phyloP scores from a whole-genome alignment of 2,329 filamentous ascomycete species.

The Dendrostoma leiphaemia region DNA sequence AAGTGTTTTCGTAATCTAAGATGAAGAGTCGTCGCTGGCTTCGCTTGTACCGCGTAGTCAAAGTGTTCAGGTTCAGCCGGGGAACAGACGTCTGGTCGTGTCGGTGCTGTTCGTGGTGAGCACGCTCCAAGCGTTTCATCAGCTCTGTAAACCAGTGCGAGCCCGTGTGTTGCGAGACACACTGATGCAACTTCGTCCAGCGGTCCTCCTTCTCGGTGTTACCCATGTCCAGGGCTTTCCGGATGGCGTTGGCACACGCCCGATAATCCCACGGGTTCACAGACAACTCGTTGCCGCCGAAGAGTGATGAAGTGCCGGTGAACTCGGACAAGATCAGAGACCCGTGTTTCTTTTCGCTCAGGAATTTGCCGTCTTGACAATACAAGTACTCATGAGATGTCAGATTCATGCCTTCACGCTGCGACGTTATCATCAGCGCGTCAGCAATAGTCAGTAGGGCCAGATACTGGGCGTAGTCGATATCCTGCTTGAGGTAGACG shows the following conservation, averaged over 20 bases:
- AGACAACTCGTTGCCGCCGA: slow-evolving; percentile 74
- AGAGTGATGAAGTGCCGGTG: slow-evolving; percentile 85
- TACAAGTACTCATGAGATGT: slow-evolving; percentile 93
- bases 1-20: slow-evolving; percentile 89
- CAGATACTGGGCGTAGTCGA: slow-evolving; percentile 90
- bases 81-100: slow-evolving; percentile 86
- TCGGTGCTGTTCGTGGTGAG: slow-evolving; percentile 79
- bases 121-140: slow-evolving; percentile 65
- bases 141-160: slow-evolving; percentile 83
- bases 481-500: slow-evolving; percentile 92
- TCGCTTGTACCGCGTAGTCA: slow-evolving; percentile 64
- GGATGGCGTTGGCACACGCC: slow-evolving; percentile 82
- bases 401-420: slow-evolving; percentile 96
- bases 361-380: slow-evolving; percentile 79
- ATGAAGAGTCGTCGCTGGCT: slow-evolving; percentile 76
- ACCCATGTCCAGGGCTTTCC: slow-evolving; percentile 76
- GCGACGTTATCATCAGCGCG: slow-evolving; percentile 88
- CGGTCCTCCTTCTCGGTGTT: slow-evolving; percentile 70
- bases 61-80: slow-evolving; percentile 67
- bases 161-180: slow-evolving; percentile 79
- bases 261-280: slow-evolving; percentile 97
- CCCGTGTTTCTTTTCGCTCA: slow-evolving; percentile 73
- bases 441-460: slow-evolving; percentile 87
- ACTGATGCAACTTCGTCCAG: slow-evolving; percentile 71
- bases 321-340: slow-evolving; percentile 94